Conservation (phyloP, 2,329 filamentous ascomycete genomes). For the Pestalotiopsis sp. region DNA sequence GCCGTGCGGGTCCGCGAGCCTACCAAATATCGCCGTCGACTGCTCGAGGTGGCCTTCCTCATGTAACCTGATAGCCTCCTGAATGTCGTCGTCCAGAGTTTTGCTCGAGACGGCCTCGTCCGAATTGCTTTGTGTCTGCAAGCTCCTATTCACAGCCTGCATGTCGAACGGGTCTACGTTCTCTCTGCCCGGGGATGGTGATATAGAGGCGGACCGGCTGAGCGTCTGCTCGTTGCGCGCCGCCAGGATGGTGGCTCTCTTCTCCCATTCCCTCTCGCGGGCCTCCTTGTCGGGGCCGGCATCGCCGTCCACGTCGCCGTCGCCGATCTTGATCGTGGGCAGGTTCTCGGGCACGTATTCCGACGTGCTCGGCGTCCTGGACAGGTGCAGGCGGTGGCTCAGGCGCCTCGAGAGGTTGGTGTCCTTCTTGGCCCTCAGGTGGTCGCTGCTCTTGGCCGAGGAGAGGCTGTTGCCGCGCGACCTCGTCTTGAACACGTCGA, state of each 20-base stretch:
- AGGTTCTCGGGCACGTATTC: constrained; percentile 77
- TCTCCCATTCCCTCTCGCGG: constrained; percentile 82
- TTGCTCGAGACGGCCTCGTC: constrained; percentile 45
- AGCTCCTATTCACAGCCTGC: not conserved
- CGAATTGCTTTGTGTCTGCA: constrained; percentile 1
- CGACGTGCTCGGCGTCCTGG: constrained; percentile 58
- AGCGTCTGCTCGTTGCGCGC: constrained; percentile 55
- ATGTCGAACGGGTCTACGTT: constrained; percentile 26
- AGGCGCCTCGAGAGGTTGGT: constrained; percentile 45
- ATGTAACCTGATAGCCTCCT: constrained; percentile 92
- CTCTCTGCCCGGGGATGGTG: constrained; percentile 33
- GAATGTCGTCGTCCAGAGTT: constrained; percentile 70
- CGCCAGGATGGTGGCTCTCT: constrained; percentile 85
- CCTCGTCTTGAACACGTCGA: constrained; percentile 47
- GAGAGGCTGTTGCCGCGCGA: constrained; percentile 50
- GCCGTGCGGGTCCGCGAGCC: constrained; percentile 78
- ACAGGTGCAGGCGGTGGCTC: constrained; percentile 70
- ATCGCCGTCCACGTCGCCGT: constrained; percentile 45
- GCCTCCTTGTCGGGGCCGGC: constrained; percentile 42
- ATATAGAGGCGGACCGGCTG: constrained; percentile 34
- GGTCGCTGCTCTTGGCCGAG: constrained; percentile 29
- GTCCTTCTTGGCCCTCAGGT: constrained; percentile 25
- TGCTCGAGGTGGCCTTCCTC: constrained; percentile 76
- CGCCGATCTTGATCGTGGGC: constrained; percentile 64
- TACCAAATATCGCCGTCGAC: constrained; percentile 84